Evolutionary conservation across 768 basidiomycete species (phyloP).

Genomic region (Clathrus columnatus): DNA sequence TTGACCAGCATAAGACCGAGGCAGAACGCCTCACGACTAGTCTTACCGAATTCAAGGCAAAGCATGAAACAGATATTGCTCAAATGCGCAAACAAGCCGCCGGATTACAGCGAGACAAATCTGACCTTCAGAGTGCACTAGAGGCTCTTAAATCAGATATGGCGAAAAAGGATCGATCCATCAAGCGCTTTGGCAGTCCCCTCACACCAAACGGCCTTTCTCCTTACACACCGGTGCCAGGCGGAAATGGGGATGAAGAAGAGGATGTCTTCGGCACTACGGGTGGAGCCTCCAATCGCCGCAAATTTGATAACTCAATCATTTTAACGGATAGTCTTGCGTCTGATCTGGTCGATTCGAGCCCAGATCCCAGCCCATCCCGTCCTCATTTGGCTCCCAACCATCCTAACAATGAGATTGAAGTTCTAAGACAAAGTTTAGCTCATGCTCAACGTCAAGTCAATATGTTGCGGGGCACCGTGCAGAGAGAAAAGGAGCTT

Average conservation of each 20-base stretch:
- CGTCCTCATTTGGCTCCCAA: constrained; percentile 60
- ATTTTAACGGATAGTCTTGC: constrained; percentile 39
- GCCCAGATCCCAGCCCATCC: constrained; percentile 53
- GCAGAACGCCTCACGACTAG: constrained; percentile 55
- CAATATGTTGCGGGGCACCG: constrained; percentile 65
- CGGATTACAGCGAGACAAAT: constrained; percentile 84
- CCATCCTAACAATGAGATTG: constrained; percentile 74
- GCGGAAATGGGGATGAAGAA: constrained; percentile 41
- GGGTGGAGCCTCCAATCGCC: constrained; percentile 52
- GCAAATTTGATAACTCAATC: constrained; percentile 38
- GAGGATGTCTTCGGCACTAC: constrained; percentile 60
- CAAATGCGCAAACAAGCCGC: constrained; percentile 83
- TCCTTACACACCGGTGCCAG: constrained; percentile 25
- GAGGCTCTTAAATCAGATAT: constrained; percentile 70
- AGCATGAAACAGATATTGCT: constrained; percentile 93
- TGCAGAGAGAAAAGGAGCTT: constrained; percentile 78
- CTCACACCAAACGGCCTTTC: constrained; percentile 47
- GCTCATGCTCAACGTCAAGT: constrained; percentile 85
- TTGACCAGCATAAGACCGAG: constrained; percentile 85
- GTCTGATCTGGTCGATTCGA: constrained; percentile 40
- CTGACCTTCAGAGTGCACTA: constrained; percentile 75
- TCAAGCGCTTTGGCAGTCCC: constrained; percentile 64
- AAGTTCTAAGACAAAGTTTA: constrained; percentile 69
- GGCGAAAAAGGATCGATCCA: constrained; percentile 49
- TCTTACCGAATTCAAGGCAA: constrained; percentile 70